Evolutionary conservation across 2,329 filamentous ascomycete species (phyloP).

Genomic region (Aspergillus uvarum): DNA sequence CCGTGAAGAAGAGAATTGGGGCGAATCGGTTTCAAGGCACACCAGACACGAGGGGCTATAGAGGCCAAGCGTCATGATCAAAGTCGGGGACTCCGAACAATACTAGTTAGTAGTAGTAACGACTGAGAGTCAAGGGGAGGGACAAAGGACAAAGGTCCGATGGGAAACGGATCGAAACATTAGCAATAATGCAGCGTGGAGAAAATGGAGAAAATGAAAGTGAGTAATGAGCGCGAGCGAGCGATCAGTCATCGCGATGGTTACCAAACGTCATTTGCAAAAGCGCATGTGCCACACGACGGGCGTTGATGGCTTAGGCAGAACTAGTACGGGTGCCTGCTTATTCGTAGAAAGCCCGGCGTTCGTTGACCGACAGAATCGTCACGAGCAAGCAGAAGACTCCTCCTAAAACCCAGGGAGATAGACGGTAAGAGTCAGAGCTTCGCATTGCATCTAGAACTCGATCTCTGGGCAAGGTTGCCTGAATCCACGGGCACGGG

Average conservation of each 20-base stretch:
- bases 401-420: background rate
- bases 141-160: background rate
- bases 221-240: background rate
- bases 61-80: background rate
- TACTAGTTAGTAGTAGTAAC: background rate
- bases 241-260: background rate
- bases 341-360: background rate
- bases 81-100: background rate
- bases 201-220: background rate
- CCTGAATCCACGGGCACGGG: conserved; percentile 1
- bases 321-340: conserved; percentile 9
- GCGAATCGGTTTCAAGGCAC: background rate
- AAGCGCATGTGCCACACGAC: conserved; percentile 5
- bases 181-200: background rate
- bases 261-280: conserved; percentile 3
- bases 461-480: conserved; percentile 3
- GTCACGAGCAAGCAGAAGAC: background rate
- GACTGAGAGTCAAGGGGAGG: background rate
- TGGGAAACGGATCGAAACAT: background rate
- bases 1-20: background rate
- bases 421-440: conserved; percentile 5
- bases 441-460: conserved; percentile 3
- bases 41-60: background rate
- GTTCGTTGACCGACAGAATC: conserved; percentile 2
- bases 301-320: conserved; percentile 9